Percentiles rank a stretch among this genome's conserved stretches.
These are phyloP conservation scores for Vitis amurensis DNA, from an alignment of 164 flowering plant genomes.

Conservation along the genomic window DNA sequence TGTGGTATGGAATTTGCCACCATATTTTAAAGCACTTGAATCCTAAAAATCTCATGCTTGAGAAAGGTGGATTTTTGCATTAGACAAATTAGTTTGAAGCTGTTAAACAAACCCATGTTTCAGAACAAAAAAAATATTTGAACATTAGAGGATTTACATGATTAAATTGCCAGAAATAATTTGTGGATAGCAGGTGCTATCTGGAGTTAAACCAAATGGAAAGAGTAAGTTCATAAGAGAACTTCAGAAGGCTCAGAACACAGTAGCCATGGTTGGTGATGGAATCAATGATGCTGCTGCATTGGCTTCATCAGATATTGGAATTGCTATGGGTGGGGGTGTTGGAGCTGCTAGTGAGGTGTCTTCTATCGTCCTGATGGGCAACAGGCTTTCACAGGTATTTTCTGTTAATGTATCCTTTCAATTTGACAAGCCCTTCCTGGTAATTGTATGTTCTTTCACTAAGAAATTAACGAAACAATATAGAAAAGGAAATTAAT, in stretches of 20 bases:
- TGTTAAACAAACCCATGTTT: too few species aligned
- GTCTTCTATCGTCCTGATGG: conserved; percentile 88
- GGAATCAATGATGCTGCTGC: conserved; percentile 99
- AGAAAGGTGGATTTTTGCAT: too few species aligned
- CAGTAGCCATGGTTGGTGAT: conserved; percentile 99
- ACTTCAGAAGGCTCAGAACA: conserved; percentile 66
- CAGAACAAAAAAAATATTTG: background rate
- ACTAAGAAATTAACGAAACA: too few species aligned
- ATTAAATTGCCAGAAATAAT: background rate
- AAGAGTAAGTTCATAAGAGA: conserved; percentile 68
- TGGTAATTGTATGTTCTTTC: too few species aligned
- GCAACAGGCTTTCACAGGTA: conserved; percentile 90
- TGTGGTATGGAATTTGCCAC: too few species aligned
- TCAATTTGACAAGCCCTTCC: too few species aligned
- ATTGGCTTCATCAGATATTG: conserved; percentile 83
- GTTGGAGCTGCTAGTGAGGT: conserved; percentile 99
- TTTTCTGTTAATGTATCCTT: background rate
- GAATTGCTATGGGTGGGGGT: conserved; percentile 93
- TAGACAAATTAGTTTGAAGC: too few species aligned
- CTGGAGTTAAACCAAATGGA: conserved; percentile 86
- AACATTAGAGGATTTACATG: background rate
- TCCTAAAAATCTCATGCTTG: too few species aligned
- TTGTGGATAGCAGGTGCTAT: conserved; percentile 56
- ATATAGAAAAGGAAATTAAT: too few species aligned
- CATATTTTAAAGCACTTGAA: too few species aligned